Percentiles rank a stretch among this genome's conserved stretches.
Conservation (phyloP, 2,329 filamentous ascomycete species). For the Calonectria ilicicola region DNA sequence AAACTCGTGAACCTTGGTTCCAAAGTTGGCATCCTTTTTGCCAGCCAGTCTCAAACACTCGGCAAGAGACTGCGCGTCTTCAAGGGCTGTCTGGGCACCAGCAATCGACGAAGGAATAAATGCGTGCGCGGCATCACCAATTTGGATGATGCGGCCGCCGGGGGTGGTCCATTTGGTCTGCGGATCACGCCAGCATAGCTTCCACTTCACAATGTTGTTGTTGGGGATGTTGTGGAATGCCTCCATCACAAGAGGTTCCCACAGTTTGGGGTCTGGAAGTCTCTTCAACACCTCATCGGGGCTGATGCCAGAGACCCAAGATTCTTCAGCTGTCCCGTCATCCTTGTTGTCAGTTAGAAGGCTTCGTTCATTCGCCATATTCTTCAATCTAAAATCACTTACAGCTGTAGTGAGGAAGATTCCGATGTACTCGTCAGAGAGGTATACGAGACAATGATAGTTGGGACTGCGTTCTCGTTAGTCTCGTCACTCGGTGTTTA, state of each 20-base stretch:
- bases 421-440: background rate
- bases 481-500: no score
- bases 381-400: background rate
- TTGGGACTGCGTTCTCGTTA: background rate
- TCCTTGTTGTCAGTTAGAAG: background rate
- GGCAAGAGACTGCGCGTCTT: background rate
- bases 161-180: background rate
- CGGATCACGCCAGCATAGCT: background rate
- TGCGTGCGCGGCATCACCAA: background rate
- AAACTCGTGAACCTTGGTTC: background rate
- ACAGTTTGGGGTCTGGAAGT: background rate
- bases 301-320: background rate
- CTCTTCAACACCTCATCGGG: background rate
- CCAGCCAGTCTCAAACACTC: background rate
- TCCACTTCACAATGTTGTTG: background rate
- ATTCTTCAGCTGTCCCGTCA: background rate
- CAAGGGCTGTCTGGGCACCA: background rate
- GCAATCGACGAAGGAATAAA: background rate
- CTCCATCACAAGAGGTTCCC: background rate
- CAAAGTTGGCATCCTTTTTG: background rate
- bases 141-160: background rate
- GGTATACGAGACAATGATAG: background rate
- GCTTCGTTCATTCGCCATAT: background rate
- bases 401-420: background rate
- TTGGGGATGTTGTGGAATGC: background rate